Evolutionary conservation across 805 yeast genomes (phyloP).

Genomic region (Cyberlindnera veronae): DNA sequence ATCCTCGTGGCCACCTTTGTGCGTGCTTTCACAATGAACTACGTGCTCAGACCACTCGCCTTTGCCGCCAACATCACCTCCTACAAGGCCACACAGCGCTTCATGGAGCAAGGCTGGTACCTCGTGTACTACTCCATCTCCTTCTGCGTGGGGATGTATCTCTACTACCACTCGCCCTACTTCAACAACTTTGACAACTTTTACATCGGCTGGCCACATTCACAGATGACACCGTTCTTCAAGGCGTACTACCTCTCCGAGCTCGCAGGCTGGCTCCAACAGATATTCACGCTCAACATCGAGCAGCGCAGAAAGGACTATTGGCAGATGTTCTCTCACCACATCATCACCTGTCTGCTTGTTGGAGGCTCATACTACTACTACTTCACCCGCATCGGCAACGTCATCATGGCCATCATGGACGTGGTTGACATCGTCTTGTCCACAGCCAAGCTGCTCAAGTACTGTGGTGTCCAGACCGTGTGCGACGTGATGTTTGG

Average conservation of each 20-base stretch:
- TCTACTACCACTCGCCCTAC: conserved; percentile 59
- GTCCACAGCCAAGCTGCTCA: conserved; percentile 70
- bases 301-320: conserved; percentile 83
- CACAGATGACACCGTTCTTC: conserved; percentile 45
- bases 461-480: conserved; percentile 58
- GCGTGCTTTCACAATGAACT: conserved; percentile 59
- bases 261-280: conserved; percentile 79
- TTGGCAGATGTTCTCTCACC: conserved; percentile 84
- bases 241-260: conserved; percentile 72
- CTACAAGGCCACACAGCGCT: conserved; percentile 56
- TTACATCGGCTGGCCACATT: conserved; percentile 74
- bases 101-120: conserved; percentile 87
- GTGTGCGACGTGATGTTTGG: conserved; percentile 70
- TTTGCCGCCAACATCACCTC: conserved; percentile 39
- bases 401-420: conserved; percentile 73
- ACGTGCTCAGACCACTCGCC: conserved; percentile 57
- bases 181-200: conserved; percentile 53
- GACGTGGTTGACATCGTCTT: conserved; percentile 76
- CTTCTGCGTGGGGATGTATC: conserved; percentile 51
- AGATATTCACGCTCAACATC: conserved; percentile 68
- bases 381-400: conserved; percentile 75
- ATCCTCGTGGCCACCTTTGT: conserved; percentile 54
- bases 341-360: conserved; percentile 70
- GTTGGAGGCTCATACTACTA: conserved; percentile 69
- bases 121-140: conserved; percentile 54